Base-by-base conservation (phyloP, 1,284 basidiomycete genomes). In the Ceratobasidium sp. region DNA sequence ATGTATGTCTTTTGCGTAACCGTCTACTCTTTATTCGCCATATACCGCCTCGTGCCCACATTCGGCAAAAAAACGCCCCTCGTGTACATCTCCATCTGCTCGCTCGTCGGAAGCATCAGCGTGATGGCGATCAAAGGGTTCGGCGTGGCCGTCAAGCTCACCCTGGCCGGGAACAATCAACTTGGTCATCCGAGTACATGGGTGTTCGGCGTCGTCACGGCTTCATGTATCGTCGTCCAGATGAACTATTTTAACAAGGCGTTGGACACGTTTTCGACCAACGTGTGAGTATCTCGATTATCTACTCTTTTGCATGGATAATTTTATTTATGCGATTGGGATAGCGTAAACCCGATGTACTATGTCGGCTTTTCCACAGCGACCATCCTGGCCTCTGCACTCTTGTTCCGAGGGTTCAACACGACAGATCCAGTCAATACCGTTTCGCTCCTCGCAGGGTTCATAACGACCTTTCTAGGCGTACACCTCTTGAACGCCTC, bases 241-340 rank as follows among this genome's bases (percentile, higher is more conserved):
- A 96, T 97, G 93, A 97, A 98, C 83, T 99, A 97, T 84, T 98
- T 98, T 84, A 99, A 98, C 86, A 98, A 98, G 80, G 97, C 97
- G 0, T 86, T 99, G 67, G 97, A 98, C 79, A 94, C 91, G 1
- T 99, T 98, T 82, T 96, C 94, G 3, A 98, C 97, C 53, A 99
- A 98, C 79, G 94, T 98, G 93, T 96, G 85, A 77, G 94, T 87
- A 21, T n/a, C n/a, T n/a, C n/a, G n/a, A n/a, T 58, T 74, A 77
- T 23, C 48, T 5, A 14, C 23, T 62, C 3, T 32, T 46, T n/a
- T n/a, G n/a, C n/a, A n/a, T n/a, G 9, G 10, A 3, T 46, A 16
- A 12, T 23, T 32, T 3, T 26, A 28, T 6, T 3, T 34, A 30
- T 34, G 18, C 2, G n/a, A 10, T 14, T 18, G 16, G 30, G 1